phyloP scores from a whole-genome alignment of 2,329 filamentous ascomycete genomes.

The Cladophialophora psammophila region DNA sequence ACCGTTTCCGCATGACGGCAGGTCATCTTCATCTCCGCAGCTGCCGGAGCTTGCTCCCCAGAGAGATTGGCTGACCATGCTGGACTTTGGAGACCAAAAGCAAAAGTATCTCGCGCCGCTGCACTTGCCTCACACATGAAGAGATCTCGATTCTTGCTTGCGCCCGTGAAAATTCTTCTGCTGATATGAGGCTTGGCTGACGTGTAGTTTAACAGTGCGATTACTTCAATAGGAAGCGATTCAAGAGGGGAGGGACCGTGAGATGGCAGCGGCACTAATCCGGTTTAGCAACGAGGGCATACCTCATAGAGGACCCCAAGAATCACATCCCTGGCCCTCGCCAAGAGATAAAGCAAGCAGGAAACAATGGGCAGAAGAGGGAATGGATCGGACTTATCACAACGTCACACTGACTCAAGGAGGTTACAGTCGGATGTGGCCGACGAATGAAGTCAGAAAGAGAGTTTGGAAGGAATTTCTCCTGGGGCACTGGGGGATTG shows the following conservation, averaged over 20 bases:
- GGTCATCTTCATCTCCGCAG: background rate
- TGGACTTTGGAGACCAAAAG: background rate
- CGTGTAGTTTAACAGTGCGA: background rate
- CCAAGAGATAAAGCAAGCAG: background rate
- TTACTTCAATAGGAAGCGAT: background rate
- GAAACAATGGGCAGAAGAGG: background rate
- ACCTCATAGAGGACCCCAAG: background rate
- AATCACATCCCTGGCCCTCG: background rate
- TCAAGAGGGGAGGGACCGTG: background rate
- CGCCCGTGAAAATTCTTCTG: background rate
- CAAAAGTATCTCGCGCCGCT: background rate
- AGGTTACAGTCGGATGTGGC: constrained; percentile 12
- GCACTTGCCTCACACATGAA: background rate
- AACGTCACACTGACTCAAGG: background rate
- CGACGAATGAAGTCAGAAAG: constrained; percentile 5
- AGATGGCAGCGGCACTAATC: background rate
- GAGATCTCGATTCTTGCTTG: background rate
- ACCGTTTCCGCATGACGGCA: background rate
- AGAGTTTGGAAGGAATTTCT: constrained; percentile 11
- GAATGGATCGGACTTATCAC: background rate
- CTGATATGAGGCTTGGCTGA: background rate
- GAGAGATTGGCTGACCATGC: background rate
- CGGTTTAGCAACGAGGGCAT: background rate
- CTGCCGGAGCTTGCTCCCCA: background rate
- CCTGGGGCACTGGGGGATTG: constrained; percentile 1